Evolutionary conservation across 78 protist species (phyloP).

Genomic region (Polysphondylium violaceum): DNA sequence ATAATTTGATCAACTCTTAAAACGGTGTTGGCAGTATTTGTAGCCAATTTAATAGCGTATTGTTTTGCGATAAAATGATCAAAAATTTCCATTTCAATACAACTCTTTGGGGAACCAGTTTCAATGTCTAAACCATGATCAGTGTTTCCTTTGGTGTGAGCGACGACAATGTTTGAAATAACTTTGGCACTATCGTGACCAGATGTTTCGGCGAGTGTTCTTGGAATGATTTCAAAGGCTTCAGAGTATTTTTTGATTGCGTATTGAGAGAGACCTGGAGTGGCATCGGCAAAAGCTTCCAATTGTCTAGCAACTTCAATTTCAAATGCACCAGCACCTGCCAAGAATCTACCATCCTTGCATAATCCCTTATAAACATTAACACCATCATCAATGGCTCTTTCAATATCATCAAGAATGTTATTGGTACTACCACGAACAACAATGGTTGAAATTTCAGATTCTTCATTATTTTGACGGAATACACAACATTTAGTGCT

Average conservation of each 20-base stretch:
- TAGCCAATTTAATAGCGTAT: constrained; percentile 92
- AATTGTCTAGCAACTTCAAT: constrained; percentile 89
- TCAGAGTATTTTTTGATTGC: constrained; percentile 95
- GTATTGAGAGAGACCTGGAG: constrained; percentile 96
- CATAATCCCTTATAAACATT: constrained; percentile 91
- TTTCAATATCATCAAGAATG: constrained; percentile 97
- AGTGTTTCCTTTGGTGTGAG: constrained; percentile 92
- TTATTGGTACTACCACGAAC: constrained; percentile 97
- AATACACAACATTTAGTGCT: constrained; percentile 83
- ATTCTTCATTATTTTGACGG: constrained; percentile 79
- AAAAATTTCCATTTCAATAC: constrained; percentile 79
- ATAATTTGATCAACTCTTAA: constrained; percentile 99
- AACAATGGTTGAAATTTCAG: constrained; percentile 94
- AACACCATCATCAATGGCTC: constrained; percentile 98
- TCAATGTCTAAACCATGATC: constrained; percentile 95
- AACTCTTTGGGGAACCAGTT: constrained; percentile 30
- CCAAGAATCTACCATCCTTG: constrained; percentile 93
- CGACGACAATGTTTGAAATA: constrained; percentile 91
- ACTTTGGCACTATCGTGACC: constrained; percentile 91
- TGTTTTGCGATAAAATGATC: constrained; percentile 90
- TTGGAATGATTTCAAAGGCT: constrained; percentile 97
- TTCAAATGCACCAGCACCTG: constrained; percentile 99
- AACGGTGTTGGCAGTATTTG: constrained; percentile 98
- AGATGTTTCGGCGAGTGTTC: constrained; percentile 97
- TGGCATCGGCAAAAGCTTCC: constrained; percentile 73